Base-by-base conservation (phyloP, 2,329 filamentous ascomycete genomes). In the Phyllosticta citrichinensis region DNA sequence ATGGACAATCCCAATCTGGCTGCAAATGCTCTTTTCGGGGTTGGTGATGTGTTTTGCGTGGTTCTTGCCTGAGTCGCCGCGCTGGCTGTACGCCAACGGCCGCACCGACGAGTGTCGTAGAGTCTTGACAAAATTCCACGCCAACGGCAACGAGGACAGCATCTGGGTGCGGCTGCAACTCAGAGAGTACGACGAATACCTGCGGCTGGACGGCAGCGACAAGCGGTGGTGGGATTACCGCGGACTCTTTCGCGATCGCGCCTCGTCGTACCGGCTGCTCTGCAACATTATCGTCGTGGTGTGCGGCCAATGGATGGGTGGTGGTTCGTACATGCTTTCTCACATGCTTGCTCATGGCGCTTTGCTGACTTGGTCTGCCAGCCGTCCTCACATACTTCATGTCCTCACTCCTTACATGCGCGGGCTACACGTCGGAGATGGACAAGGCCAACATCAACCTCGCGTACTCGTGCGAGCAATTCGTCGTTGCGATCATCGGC, bases 191-290 rank as follows among this genome's bases (percentile, higher is more conserved):
- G 71, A 81, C 40, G 80, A 83, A 67, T 76, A 80, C 59, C 75
- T 80, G 55, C 72, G 73, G 54, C 67, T 76, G 12, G 77, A 76
- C 8, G 74, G 73, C 19, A 71, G 79, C 19, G 82, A 83, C 62
- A 85, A 85, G 66, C 74, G 79, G 2, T 84, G 80, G 78, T 85
- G 81, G 81, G 79, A 85, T 68, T 85, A 81, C 72, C 71, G 79
- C 9, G 81, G 81, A 63, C 71, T 84, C 24, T 74, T 77, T 69
- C 78, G 81, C 67, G 79, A 77, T 3, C 71, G 71, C 19, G 76
- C 76, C 33, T 75, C 76, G 47, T 72, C 76, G n/a, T 82, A 82
- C 67, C 71, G 80, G n/a, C 72, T 80, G 2, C 75, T 75, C 67
- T 78, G 81, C 69, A 78, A 81, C 4, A 70, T 82, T 27, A 72